These are phyloP conservation scores for Starmerella floricola DNA, from an alignment of 805 yeast species.

Conservation along the genomic window DNA sequence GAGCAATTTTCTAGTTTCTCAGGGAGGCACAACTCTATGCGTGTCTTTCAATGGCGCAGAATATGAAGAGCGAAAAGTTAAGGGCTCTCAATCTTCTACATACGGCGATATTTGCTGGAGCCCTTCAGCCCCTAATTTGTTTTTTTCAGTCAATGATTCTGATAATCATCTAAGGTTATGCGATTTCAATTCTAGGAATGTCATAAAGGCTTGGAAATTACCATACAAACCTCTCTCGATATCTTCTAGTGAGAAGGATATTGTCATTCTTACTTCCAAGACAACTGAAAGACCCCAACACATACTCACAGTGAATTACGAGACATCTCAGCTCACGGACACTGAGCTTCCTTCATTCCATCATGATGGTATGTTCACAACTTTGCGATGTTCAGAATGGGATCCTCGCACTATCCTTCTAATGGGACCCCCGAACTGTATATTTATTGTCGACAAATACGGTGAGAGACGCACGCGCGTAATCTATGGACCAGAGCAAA, in stretches of 20 bases:
- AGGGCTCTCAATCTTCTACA: neutral
- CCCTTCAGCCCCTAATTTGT: conserved; percentile 1
- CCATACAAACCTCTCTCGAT: neutral
- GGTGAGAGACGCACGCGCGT: conserved; percentile 5
- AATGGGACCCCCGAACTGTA: conserved; percentile 5
- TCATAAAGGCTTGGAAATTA: neutral
- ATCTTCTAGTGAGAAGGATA: neutral
- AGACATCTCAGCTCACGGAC: neutral
- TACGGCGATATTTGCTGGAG: conserved; percentile 12
- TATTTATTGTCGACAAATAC: conserved; percentile 5
- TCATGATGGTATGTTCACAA: neutral
- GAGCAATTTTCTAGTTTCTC: no score
- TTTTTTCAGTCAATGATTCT: conserved; percentile 1
- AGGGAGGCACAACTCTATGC: no score
- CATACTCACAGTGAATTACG: neutral
- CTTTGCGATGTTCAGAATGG: conserved; percentile 8
- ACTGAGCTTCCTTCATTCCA: neutral
- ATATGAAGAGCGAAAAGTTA: no score
- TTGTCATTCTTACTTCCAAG: conserved; percentile 6
- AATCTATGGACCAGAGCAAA: conserved; percentile 39
- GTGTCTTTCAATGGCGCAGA: no score
- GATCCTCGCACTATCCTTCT: conserved; percentile 10
- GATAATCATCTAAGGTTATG: neutral
- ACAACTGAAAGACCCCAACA: conserved; percentile 1
- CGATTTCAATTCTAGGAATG: neutral